These are phyloP conservation scores for Neophaeococcomyces aloes DNA, from an alignment of 2,329 filamentous ascomycete species.

Conservation along the genomic window DNA sequence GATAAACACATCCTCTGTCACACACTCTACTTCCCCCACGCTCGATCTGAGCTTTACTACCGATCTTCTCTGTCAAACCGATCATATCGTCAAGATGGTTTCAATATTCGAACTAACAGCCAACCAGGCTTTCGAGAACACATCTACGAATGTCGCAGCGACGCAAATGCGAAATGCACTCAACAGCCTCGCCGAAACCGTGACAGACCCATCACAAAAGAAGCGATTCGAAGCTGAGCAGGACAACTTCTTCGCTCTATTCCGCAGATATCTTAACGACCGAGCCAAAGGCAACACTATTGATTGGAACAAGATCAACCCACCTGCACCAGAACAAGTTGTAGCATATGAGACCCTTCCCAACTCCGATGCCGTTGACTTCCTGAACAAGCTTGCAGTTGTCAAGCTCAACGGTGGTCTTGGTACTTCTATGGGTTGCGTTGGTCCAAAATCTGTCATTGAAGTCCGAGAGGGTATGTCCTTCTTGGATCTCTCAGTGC, in stretches of 20 bases:
- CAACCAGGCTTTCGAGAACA: slow-evolving; percentile 91
- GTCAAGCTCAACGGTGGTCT: slow-evolving; percentile 99
- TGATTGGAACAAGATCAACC: slow-evolving; percentile 95
- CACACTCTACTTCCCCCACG: too few species aligned
- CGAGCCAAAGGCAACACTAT: slow-evolving; percentile 95
- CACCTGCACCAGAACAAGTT: slow-evolving; percentile 85
- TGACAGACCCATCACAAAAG: slow-evolving; percentile 63
- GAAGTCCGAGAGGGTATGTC: slow-evolving; percentile 99
- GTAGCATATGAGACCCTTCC: slow-evolving; percentile 86
- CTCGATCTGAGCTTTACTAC: neutral
- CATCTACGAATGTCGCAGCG: slow-evolving; percentile 92
- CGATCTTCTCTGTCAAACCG: neutral
- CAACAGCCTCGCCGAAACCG: slow-evolving; percentile 82
- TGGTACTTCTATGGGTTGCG: slow-evolving; percentile 98
- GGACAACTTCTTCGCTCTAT: slow-evolving; percentile 99
- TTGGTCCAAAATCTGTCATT: slow-evolving; percentile 98
- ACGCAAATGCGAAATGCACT: slow-evolving; percentile 98
- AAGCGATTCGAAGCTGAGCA: slow-evolving; percentile 95
- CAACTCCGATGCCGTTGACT: slow-evolving; percentile 81
- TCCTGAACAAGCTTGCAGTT: slow-evolving; percentile 94
- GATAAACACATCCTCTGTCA: too few species aligned
- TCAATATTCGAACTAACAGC: slow-evolving; percentile 13
- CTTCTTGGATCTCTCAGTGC: slow-evolving; percentile 95
- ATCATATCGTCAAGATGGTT: neutral
- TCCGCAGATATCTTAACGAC: slow-evolving; percentile 96